Percentiles rank a stretch among this genome's conserved stretches.
Conservation (phyloP, 345 rosid genomes). For the Aquilaria sinensis region DNA sequence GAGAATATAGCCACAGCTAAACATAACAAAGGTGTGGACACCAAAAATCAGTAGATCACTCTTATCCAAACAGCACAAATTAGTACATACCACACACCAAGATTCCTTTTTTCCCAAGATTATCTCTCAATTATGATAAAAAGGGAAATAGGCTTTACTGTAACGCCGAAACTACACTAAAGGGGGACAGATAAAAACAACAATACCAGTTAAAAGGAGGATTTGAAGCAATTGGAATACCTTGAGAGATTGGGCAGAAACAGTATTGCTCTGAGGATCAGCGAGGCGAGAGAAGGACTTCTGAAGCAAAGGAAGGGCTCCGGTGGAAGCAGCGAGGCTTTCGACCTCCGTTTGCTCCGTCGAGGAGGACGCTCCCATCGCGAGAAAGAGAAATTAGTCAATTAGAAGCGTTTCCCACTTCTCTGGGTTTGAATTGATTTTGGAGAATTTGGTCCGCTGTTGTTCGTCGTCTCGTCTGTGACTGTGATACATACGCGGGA, state of each 20-base stretch:
- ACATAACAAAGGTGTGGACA: too few relatives aligned
- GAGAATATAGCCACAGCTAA: neutral
- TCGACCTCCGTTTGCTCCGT: slow-evolving; percentile 62
- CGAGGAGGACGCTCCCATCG: slow-evolving; percentile 84
- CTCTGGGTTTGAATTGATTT: too few relatives aligned
- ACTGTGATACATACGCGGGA: too few relatives aligned
- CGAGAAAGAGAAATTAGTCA: slow-evolving; percentile 3
- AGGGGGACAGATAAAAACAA: neutral
- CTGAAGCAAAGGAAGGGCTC: slow-evolving; percentile 63
- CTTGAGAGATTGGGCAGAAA: slow-evolving; percentile 55
- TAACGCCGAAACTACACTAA: neutral
- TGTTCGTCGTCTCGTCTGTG: too few relatives aligned
- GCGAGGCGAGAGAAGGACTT: slow-evolving; percentile 54
- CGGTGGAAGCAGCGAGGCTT: slow-evolving; percentile 61
- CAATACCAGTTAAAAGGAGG: neutral
- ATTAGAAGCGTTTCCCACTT: too few relatives aligned
- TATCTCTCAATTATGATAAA: neutral
- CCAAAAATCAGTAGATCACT: neutral
- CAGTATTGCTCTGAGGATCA: slow-evolving; percentile 43
- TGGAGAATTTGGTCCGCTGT: too few relatives aligned
- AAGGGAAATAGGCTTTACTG: neutral
- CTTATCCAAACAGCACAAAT: neutral
- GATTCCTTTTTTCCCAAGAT: too few relatives aligned
- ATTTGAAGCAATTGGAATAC: slow-evolving; percentile 18
- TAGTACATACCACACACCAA: neutral